Conservation (phyloP, 768 basidiomycete genomes). For the Suillus occidentalis region DNA sequence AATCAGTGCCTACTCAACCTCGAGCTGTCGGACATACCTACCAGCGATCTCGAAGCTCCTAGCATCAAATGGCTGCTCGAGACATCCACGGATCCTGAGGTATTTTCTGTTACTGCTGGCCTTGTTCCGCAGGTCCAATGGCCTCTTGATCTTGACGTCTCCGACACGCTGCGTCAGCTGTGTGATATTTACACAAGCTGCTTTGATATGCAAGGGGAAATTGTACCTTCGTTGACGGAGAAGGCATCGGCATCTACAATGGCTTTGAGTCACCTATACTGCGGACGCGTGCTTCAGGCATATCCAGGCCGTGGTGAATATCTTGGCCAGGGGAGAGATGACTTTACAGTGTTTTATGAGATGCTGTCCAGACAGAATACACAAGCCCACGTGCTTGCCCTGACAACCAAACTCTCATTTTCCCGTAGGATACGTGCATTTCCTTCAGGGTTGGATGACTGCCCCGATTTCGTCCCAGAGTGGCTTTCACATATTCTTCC, state of each 20-base stretch:
- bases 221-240: background rate
- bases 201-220: background rate
- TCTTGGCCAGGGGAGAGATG: background rate
- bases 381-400: no score
- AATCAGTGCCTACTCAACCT: background rate
- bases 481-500: background rate
- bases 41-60: background rate
- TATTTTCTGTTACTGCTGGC: background rate
- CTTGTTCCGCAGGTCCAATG: background rate
- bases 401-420: no score
- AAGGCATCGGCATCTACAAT: background rate
- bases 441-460: no score
- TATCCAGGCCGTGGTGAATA: background rate
- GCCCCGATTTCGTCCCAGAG: background rate
- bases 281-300: background rate
- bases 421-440: no score
- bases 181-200: background rate
- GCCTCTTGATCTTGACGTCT: background rate
- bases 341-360: no score
- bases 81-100: conserved; percentile 20
- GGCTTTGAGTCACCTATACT: background rate
- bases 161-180: background rate
- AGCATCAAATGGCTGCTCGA: conserved; percentile 20
- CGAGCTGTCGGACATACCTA: background rate
- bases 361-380: no score